A percentile compares a stretch with the other conserved stretches of the same genome.
Conservation (phyloP, 352 stramenopile genomes). For the Thalassiosira allenii region DNA sequence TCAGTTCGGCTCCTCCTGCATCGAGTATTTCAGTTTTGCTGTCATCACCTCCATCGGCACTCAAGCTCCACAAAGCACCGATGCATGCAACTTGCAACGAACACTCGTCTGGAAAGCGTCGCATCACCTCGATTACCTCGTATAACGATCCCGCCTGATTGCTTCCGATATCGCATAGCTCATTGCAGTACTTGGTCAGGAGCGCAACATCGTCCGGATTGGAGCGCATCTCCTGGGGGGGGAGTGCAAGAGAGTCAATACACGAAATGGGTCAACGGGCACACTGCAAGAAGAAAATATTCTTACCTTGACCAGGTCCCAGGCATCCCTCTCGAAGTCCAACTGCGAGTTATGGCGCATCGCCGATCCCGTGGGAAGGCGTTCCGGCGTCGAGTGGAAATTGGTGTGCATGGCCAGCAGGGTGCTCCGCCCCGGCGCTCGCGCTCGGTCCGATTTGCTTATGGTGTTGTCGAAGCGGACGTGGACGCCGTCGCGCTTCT, state of each 20-base stretch:
- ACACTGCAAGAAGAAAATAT: too few relatives aligned
- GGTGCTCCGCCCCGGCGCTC: too few relatives aligned
- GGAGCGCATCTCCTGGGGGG: slow-evolving; percentile 27
- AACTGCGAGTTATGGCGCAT: too few relatives aligned
- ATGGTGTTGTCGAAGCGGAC: too few relatives aligned
- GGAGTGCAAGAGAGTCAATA: too few relatives aligned
- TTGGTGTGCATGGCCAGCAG: not conserved
- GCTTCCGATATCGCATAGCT: slow-evolving; percentile 39
- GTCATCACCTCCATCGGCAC: slow-evolving; percentile 24
- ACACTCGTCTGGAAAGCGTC: slow-evolving; percentile 31
- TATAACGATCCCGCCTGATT: slow-evolving; percentile 42
- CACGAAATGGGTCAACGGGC: too few relatives aligned
- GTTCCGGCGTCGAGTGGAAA: not conserved
- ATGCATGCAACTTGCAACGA: slow-evolving; percentile 26
- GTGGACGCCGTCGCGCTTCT: too few relatives aligned
- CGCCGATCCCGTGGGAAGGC: not conserved
- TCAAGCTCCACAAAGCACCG: slow-evolving; percentile 53
- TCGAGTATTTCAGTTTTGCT: slow-evolving; percentile 46
- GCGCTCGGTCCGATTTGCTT: too few relatives aligned
- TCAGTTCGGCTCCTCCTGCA: slow-evolving; percentile 30
- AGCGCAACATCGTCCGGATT: slow-evolving; percentile 28
- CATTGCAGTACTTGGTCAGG: slow-evolving; percentile 42
- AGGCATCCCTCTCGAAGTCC: too few relatives aligned
- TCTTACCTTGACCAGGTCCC: slow-evolving; percentile 43
- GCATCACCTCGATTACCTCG: slow-evolving; percentile 59